A percentile compares a stretch with the other conserved stretches of the same genome.
These are phyloP conservation scores for Stromatinia cepivora DNA, from an alignment of 2,329 filamentous ascomycete genomes.

Conservation along the genomic window DNA sequence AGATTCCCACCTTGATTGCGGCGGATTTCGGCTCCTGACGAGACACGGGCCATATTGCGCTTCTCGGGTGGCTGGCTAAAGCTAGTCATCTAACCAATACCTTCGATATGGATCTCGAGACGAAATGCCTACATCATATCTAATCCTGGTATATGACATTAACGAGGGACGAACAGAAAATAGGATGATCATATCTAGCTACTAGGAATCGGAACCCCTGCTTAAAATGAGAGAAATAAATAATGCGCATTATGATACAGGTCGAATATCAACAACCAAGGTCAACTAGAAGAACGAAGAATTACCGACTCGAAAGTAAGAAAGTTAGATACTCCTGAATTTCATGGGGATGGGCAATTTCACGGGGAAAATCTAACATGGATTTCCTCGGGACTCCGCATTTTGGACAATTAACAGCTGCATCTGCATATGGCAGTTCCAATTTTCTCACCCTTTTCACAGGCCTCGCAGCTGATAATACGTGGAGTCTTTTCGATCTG, in stretches of 20 bases:
- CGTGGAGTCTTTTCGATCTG: constrained; percentile 16
- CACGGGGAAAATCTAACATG: constrained; percentile 3
- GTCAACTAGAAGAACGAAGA: not conserved
- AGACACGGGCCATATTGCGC: constrained; percentile 24
- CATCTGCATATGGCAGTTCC: constrained; percentile 25
- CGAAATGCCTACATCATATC: constrained; percentile 32
- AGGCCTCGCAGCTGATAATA: constrained; percentile 5
- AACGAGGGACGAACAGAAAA: not conserved
- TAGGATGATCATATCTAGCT: not conserved
- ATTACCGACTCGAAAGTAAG: not conserved
- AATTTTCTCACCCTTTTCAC: constrained; percentile 14
- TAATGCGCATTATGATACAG: constrained; percentile 9
- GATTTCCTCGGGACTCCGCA: constrained; percentile 20
- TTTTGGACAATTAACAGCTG: constrained; percentile 15
- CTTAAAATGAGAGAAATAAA: not conserved
- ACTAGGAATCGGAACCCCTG: not conserved
- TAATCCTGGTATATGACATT: constrained; percentile 2
- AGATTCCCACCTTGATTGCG: constrained; percentile 10
- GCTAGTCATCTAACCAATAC: constrained; percentile 16
- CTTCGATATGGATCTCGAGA: constrained; percentile 29
- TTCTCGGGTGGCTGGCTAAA: constrained; percentile 22
- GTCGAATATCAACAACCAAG: not conserved
- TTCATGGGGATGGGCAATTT: constrained; percentile 2
- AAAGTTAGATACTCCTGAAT: not conserved
- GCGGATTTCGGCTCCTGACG: constrained; percentile 10